phyloP scores from a whole-genome alignment of 2,329 filamentous ascomycete species.

The Fusarium redolens region DNA sequence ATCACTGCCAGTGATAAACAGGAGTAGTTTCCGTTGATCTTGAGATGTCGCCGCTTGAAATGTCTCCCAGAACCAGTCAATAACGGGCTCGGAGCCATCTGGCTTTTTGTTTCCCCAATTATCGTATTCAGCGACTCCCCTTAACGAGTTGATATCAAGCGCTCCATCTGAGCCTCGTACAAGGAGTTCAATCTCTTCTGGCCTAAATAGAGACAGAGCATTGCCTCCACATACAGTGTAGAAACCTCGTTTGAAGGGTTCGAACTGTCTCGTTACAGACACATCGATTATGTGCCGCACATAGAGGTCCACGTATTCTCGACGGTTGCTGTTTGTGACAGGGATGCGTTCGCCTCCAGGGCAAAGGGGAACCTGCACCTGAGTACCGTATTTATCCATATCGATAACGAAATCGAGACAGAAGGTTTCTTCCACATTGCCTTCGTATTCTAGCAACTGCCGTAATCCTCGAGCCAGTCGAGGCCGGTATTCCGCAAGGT shows the following conservation, averaged over 20 bases:
- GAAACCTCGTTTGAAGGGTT: constrained; percentile 94
- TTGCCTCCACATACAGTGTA: constrained; percentile 93
- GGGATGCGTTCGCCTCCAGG: constrained; percentile 76
- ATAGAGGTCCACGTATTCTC: constrained; percentile 89
- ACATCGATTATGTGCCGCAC: constrained; percentile 83
- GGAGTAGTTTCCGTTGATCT: constrained; percentile 81
- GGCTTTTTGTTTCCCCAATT: constrained; percentile 74
- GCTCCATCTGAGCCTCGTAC: constrained; percentile 86
- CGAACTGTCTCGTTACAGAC: constrained; percentile 83
- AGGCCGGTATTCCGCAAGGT: constrained; percentile 85
- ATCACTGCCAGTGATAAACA: constrained; percentile 91
- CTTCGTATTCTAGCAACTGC: constrained; percentile 83
- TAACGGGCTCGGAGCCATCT: constrained; percentile 70
- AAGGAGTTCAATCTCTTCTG: constrained; percentile 91
- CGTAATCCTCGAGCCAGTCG: constrained; percentile 79
- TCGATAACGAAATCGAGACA: constrained; percentile 85
- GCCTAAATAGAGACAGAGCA: constrained; percentile 85
- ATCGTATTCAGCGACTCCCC: constrained; percentile 83
- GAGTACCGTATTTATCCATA: constrained; percentile 79
- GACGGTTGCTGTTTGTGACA: constrained; percentile 86
- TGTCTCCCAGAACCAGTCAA: constrained; percentile 90
- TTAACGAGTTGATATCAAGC: constrained; percentile 80
- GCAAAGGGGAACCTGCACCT: constrained; percentile 75
- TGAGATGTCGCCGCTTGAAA: constrained; percentile 73
- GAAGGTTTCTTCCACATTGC: constrained; percentile 83